phyloP scores from a whole-genome alignment of 208 protist species.

The Trypanosoma caninum region DNA sequence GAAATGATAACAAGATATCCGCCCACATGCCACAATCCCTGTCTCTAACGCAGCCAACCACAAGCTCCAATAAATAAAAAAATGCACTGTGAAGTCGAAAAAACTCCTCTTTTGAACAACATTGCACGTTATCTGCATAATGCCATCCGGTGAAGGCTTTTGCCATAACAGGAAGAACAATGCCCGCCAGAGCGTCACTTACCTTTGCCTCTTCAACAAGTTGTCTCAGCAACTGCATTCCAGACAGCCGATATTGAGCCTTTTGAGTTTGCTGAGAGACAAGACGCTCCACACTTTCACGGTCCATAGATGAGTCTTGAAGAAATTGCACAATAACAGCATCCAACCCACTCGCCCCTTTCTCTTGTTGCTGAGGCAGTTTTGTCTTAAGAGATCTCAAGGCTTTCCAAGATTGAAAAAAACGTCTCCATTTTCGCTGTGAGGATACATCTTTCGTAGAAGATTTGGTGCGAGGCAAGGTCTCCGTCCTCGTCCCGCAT shows the following conservation, averaged over 20 bases:
- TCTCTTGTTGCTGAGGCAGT: conserved; percentile 55
- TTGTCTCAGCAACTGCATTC: conserved; percentile 67
- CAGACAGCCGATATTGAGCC: conserved; percentile 68
- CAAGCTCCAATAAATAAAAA: conserved; percentile 69
- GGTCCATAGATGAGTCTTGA: conserved; percentile 48
- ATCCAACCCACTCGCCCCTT: conserved; percentile 27
- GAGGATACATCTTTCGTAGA: conserved; percentile 24
- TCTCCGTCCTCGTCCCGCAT: conserved; percentile 12
- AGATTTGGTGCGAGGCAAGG: conserved; percentile 3
- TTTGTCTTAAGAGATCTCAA: conserved; percentile 69
- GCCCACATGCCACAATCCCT: conserved; percentile 39
- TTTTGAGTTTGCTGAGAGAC: conserved; percentile 54
- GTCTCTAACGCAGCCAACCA: conserved; percentile 25
- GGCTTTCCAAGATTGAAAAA: conserved; percentile 85
- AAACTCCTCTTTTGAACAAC: conserved; percentile 76
- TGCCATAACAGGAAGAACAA: conserved; percentile 76
- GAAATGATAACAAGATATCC: conserved; percentile 48
- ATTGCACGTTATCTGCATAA: conserved; percentile 78
- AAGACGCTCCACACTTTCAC: conserved; percentile 43
- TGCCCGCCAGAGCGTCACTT: conserved; percentile 39
- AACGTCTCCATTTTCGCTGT: conserved; percentile 66
- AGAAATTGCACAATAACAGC: conserved; percentile 67
- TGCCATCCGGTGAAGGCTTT: conserved; percentile 79
- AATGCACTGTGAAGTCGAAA: conserved; percentile 74
- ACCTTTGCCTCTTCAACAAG: conserved; percentile 71